Evolutionary conservation across 495 filamentous ascomycete genomes (phyloP).

Genomic region (Hypoxylon crocopeplum): DNA sequence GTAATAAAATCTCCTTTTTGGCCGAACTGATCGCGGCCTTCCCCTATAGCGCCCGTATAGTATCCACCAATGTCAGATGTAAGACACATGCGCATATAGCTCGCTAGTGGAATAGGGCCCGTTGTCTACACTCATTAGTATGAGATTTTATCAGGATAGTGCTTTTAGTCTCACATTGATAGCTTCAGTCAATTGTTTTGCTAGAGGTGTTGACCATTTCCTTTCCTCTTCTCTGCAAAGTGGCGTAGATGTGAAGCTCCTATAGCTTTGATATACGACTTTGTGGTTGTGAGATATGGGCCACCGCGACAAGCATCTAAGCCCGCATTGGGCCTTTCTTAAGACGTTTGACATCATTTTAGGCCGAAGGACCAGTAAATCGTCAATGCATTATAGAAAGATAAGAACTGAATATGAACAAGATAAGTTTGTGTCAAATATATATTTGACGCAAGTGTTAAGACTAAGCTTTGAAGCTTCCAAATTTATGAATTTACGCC

Average conservation of each 20-base stretch:
- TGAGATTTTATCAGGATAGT: conserved; percentile 12
- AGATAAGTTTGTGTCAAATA: no score
- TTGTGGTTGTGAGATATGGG: conserved; percentile 11
- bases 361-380: not conserved
- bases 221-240: conserved; percentile 58
- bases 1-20: conserved; percentile 93
- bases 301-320: conserved; percentile 27
- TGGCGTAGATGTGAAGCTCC: conserved; percentile 37
- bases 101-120: conserved; percentile 87
- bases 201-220: conserved; percentile 88
- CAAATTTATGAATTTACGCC: conserved; percentile 15
- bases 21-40: conserved; percentile 83
- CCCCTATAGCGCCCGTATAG: conserved; percentile 75
- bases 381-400: conserved; percentile 11
- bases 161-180: conserved; percentile 66
- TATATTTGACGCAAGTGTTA: no score
- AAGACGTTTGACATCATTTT: conserved; percentile 37
- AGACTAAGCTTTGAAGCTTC: not conserved
- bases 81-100: conserved; percentile 98
- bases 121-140: conserved; percentile 60
- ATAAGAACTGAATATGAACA: not conserved
- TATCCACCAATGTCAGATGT: conserved; percentile 91
- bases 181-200: conserved; percentile 80
- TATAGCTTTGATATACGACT: conserved; percentile 25
- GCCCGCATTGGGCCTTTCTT: conserved; percentile 27